Percentiles rank a stretch among this genome's conserved stretches.
Evolutionary conservation across 257 asterid genomes (phyloP).

Genomic region (Nicotiana tomentosiformis): DNA sequence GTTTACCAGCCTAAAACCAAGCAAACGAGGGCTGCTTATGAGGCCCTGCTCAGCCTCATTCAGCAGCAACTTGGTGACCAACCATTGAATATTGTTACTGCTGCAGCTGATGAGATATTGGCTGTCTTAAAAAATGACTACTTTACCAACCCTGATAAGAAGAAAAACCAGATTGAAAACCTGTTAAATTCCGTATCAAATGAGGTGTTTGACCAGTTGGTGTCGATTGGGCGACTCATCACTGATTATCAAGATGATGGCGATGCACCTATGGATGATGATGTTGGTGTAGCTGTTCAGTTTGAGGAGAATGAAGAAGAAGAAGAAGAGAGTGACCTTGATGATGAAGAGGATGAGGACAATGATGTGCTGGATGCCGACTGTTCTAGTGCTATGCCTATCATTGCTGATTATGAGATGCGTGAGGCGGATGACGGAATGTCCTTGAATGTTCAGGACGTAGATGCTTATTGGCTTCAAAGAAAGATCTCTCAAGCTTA

Average conservation of each 20-base stretch:
- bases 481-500: slow-evolving; percentile 43
- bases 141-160: slow-evolving; percentile 28
- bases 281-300: slow-evolving; percentile 44
- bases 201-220: slow-evolving; percentile 24
- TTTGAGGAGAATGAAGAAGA: slow-evolving; percentile 40
- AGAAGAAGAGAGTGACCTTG: slow-evolving; percentile 39
- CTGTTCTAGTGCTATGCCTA: slow-evolving; percentile 27
- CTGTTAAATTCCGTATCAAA: slow-evolving; percentile 24
- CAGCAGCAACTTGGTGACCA: slow-evolving; percentile 40
- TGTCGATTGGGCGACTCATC: slow-evolving; percentile 20
- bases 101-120: slow-evolving; percentile 39
- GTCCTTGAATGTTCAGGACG: slow-evolving; percentile 36
- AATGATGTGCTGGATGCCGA: slow-evolving; percentile 25
- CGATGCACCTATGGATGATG: slow-evolving; percentile 29
- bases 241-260: slow-evolving; percentile 32
- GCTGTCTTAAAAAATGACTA: slow-evolving; percentile 31
- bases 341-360: slow-evolving; percentile 39
- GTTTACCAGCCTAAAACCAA: slow-evolving; percentile 13
- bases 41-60: slow-evolving; percentile 31
- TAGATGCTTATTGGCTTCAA: slow-evolving; percentile 45
- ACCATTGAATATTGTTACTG: slow-evolving; percentile 34
- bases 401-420: no score
- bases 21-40: slow-evolving; percentile 39
- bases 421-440: no score
- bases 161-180: slow-evolving; percentile 29